Evolutionary conservation across 2,329 filamentous ascomycete species (phyloP).

Genomic region (Stemphylium beticola): DNA sequence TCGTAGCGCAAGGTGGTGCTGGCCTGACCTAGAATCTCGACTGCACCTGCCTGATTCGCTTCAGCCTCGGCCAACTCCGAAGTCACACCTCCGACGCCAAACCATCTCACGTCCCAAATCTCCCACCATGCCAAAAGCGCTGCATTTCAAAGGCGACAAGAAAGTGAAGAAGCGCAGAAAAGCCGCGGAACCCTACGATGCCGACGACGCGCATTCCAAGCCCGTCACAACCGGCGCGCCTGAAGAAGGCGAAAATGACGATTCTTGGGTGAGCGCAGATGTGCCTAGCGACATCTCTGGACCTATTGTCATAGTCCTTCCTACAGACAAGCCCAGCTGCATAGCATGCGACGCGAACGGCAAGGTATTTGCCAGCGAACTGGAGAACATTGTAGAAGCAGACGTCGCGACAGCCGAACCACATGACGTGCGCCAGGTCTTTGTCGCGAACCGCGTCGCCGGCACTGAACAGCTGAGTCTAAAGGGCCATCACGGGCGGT

Average conservation of each 20-base stretch:
- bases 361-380: slow-evolving; percentile 78
- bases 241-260: slow-evolving; percentile 67
- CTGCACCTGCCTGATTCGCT: slow-evolving; percentile 38
- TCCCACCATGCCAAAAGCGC: slow-evolving; percentile 77
- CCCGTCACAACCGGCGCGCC: slow-evolving; percentile 44
- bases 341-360: slow-evolving; percentile 86
- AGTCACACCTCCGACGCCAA: slow-evolving; percentile 18
- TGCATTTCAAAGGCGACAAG: slow-evolving; percentile 97
- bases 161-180: slow-evolving; percentile 92
- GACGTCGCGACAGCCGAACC: slow-evolving; percentile 88
- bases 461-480: slow-evolving; percentile 84
- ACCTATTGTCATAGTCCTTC: slow-evolving; percentile 81
- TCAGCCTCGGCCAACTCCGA: slow-evolving; percentile 35
- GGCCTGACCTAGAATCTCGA: slow-evolving; percentile 18
- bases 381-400: slow-evolving; percentile 88
- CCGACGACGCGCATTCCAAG: slow-evolving; percentile 43
- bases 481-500: slow-evolving; percentile 89
- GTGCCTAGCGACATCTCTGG: slow-evolving; percentile 75
- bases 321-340: slow-evolving; percentile 74
- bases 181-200: slow-evolving; percentile 59
- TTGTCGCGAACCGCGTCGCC: slow-evolving; percentile 83
- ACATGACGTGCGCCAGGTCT: slow-evolving; percentile 94
- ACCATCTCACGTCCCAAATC: slow-evolving; percentile 14
- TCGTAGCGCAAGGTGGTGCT: slow-evolving; percentile 11
- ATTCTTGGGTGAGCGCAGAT: slow-evolving; percentile 92